phyloP scores from a whole-genome alignment of 2,329 filamentous ascomycete species.

The Penicillium olsonii region DNA sequence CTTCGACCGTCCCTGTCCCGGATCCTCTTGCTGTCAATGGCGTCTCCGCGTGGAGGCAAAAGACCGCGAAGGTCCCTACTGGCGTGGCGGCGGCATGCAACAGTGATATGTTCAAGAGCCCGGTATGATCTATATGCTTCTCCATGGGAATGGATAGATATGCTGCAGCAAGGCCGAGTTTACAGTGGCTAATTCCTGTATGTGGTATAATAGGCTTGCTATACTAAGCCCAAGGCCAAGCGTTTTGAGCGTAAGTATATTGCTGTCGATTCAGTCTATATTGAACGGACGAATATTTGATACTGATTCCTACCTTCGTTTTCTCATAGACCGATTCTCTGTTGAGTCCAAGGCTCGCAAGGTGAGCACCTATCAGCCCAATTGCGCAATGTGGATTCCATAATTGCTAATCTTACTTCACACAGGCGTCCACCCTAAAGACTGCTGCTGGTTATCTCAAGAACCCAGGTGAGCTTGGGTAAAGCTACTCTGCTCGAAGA shows the following conservation, averaged over 20 bases:
- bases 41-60: constrained; percentile 67
- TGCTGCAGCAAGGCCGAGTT: not conserved
- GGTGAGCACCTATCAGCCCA: constrained; percentile 32
- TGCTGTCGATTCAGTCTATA: not conserved
- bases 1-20: constrained; percentile 37
- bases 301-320: not conserved
- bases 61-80: constrained; percentile 68
- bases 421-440: constrained; percentile 73
- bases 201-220: constrained; percentile 36
- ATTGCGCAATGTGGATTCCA: not conserved
- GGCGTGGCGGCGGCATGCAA: constrained; percentile 75
- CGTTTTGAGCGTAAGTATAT: constrained; percentile 75
- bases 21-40: constrained; percentile 63
- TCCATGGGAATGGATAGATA: too few relatives aligned
- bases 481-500: not conserved
- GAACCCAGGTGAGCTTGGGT: constrained; percentile 58
- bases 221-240: constrained; percentile 72
- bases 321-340: constrained; percentile 56
- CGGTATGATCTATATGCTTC: constrained; percentile 54
- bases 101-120: constrained; percentile 81
- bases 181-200: constrained; percentile 14
- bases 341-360: constrained; percentile 59
- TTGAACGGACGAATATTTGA: not conserved
- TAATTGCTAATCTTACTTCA: not conserved
- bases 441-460: constrained; percentile 76